phyloP scores from a whole-genome alignment of 225 moss, liverwort and hornwort genomes.

The Polytrichum formosum region DNA sequence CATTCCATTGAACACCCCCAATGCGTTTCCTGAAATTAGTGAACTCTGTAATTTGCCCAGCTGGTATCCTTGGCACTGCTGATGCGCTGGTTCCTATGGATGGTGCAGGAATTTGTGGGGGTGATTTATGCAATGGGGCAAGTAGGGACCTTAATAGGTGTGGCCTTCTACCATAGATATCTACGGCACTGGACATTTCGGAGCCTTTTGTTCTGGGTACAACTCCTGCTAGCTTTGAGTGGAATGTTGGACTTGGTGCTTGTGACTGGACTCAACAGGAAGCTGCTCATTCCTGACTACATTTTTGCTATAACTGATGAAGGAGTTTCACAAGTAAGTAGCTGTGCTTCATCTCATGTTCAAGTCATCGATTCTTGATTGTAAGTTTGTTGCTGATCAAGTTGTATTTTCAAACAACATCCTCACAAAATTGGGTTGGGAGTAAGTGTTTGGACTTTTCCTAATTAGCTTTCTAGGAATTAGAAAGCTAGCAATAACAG shows the following conservation, averaged over 20 bases:
- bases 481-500: no score
- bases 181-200: constrained; percentile 78
- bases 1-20: no score
- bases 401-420: no score
- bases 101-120: constrained; percentile 80
- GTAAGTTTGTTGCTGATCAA: no score
- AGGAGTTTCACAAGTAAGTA: constrained; percentile 47
- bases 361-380: no score
- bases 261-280: constrained; percentile 70
- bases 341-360: not conserved
- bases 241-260: constrained; percentile 81
- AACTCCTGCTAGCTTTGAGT: constrained; percentile 57
- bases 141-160: constrained; percentile 72
- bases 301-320: constrained; percentile 83
- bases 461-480: no score
- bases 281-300: constrained; percentile 65
- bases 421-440: no score
- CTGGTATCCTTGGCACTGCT: not conserved
- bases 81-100: not conserved
- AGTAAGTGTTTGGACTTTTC: no score
- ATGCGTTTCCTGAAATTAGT: no score
- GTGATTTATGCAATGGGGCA: constrained; percentile 86
- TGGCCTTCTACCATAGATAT: constrained; percentile 67
- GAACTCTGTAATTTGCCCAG: no score
- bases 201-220: constrained; percentile 71